These are phyloP conservation scores for Aegilops longissima DNA, from an alignment of 176 grass and related monocot genomes.

Conservation along the genomic window DNA sequence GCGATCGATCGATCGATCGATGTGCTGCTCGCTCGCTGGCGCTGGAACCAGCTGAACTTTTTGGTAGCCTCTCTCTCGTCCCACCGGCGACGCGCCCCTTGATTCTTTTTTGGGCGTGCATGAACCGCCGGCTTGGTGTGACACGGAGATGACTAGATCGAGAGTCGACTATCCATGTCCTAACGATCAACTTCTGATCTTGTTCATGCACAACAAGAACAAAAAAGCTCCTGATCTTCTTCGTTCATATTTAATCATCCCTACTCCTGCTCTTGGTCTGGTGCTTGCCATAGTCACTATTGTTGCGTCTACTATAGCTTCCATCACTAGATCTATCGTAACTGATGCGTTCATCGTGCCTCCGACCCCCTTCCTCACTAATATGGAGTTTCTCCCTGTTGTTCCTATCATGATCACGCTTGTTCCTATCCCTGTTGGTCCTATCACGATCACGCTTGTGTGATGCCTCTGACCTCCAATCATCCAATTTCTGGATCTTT, in stretches of 20 bases:
- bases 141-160: constrained; percentile 29
- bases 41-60: constrained; percentile 18
- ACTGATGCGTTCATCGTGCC: constrained; percentile 17
- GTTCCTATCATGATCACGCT: constrained; percentile 17
- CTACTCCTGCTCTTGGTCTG: constrained; percentile 18
- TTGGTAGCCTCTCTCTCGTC: constrained; percentile 17
- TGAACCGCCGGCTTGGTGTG: constrained; percentile 41
- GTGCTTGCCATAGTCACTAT: constrained; percentile 39
- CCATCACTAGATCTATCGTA: constrained; percentile 13
- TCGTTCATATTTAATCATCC: too few species aligned
- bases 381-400: not conserved
- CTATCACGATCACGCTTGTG: not conserved
- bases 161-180: not conserved
- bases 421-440: constrained; percentile 1
- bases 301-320: constrained; percentile 28
- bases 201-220: too few species aligned
- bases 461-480: constrained; percentile 28
- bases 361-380: too few species aligned
- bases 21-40: not conserved
- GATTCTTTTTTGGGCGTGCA: constrained; percentile 5
- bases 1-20: not conserved
- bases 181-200: constrained; percentile 22
- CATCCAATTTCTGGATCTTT: constrained; percentile 43
- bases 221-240: too few species aligned
- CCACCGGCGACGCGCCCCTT: constrained; percentile 42